Evolutionary conservation across 306 rosid genomes (phyloP).

Genomic region (Vicia villosa): DNA sequence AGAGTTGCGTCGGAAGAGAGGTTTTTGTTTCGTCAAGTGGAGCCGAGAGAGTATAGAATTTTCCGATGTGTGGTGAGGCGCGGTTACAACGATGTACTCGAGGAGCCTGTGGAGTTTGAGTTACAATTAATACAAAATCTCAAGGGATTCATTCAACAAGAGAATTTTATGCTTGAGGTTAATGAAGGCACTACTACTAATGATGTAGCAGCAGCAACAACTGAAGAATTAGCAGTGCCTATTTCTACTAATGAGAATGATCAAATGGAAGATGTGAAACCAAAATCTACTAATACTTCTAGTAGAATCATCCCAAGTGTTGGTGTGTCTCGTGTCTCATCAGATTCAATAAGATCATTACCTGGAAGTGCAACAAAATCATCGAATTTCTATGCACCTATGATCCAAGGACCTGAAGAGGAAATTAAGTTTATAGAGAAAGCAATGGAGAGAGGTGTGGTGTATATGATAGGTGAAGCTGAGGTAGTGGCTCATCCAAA

Average conservation of each 20-base stretch:
- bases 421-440: slow-evolving; percentile 57
- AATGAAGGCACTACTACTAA: background rate
- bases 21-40: slow-evolving; percentile 68
- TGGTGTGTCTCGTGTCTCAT: slow-evolving; percentile 10
- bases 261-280: background rate
- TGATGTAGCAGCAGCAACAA: slow-evolving; percentile 6
- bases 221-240: background rate
- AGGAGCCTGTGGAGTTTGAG: slow-evolving; percentile 59
- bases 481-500: slow-evolving; percentile 65
- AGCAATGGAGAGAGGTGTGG: slow-evolving; percentile 67
- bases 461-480: slow-evolving; percentile 70
- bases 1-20: slow-evolving; percentile 62
- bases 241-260: background rate
- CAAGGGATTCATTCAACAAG: slow-evolving; percentile 51
- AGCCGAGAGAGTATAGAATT: slow-evolving; percentile 57
- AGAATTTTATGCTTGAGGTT: slow-evolving; percentile 40
- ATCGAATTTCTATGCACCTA: slow-evolving; percentile 21
- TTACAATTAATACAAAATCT: slow-evolving; percentile 54
- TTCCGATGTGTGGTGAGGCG: slow-evolving; percentile 82
- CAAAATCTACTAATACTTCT: slow-evolving; percentile 25
- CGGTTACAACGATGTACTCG: slow-evolving; percentile 65
- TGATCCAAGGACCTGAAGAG: slow-evolving; percentile 49
- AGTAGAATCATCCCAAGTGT: slow-evolving; percentile 30
- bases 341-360: slow-evolving; percentile 34
- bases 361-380: slow-evolving; percentile 2